phyloP scores from a whole-genome alignment of 2,329 filamentous ascomycete genomes.

The Bipolaris bicolor region DNA sequence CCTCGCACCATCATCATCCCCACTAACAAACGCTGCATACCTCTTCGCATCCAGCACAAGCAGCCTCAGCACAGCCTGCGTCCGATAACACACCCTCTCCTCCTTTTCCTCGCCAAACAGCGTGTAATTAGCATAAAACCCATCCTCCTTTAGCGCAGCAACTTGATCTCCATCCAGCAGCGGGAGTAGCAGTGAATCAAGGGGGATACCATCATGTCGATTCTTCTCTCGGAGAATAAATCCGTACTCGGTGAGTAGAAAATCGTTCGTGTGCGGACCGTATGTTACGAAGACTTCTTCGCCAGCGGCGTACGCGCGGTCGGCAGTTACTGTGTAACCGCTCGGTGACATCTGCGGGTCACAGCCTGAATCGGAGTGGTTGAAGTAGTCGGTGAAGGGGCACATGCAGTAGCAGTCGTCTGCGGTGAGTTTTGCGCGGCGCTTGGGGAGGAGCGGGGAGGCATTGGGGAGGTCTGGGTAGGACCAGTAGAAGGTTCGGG shows the following conservation, averaged over 20 bases:
- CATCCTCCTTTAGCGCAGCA: constrained; percentile 50
- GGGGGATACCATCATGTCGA: constrained; percentile 48
- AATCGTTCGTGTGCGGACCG: constrained; percentile 73
- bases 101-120: constrained; percentile 15
- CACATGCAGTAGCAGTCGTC: constrained; percentile 71
- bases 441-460: constrained; percentile 51
- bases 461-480: constrained; percentile 48
- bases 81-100: constrained; percentile 51
- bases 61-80: constrained; percentile 52
- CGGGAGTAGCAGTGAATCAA: constrained; percentile 53
- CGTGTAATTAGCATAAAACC: constrained; percentile 49
- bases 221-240: constrained; percentile 50
- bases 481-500: constrained; percentile 65
- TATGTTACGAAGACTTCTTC: constrained; percentile 75
- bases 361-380: constrained; percentile 59
- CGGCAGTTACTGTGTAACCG: constrained; percentile 63
- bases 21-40: constrained; percentile 41
- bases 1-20: constrained; percentile 40
- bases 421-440: constrained; percentile 49
- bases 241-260: constrained; percentile 72
- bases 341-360: constrained; percentile 57
- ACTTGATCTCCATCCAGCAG: constrained; percentile 41
- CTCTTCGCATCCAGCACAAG: constrained; percentile 37
- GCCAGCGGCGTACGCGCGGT: constrained; percentile 58
- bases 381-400: constrained; percentile 77